A percentile compares a stretch with the other conserved stretches of the same genome.
phyloP scores from a whole-genome alignment of 2,329 filamentous ascomycete genomes.

The Davidsoniella neocaledoniae region DNA sequence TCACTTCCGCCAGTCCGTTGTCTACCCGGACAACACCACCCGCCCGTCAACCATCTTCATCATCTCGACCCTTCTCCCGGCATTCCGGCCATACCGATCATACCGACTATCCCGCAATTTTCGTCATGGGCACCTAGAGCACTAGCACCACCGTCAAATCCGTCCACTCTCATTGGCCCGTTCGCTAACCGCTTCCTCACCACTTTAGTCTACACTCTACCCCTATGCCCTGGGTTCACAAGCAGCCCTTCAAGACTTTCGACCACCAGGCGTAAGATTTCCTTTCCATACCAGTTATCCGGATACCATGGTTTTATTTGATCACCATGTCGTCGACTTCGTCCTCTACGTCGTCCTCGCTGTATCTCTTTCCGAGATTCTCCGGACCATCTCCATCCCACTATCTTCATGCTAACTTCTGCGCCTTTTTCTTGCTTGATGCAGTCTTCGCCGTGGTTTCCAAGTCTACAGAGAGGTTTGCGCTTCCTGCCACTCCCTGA shows the following conservation, averaged over 20 bases:
- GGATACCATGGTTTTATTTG: too few species aligned
- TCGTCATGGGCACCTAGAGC: neutral
- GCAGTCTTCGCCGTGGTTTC: conserved; percentile 92
- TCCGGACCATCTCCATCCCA: conserved; percentile 1
- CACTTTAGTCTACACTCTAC: conserved; percentile 66
- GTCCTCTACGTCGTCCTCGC: neutral
- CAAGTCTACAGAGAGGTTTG: conserved; percentile 99
- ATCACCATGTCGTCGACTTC: neutral
- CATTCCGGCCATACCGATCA: neutral
- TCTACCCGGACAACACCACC: too few species aligned
- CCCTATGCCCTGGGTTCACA: conserved; percentile 89
- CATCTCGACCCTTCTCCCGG: neutral
- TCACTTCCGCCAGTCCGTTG: neutral
- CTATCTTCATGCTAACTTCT: conserved; percentile 17
- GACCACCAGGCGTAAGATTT: conserved; percentile 81
- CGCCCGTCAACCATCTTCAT: neutral
- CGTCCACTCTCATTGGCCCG: neutral
- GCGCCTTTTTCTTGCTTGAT: conserved; percentile 7
- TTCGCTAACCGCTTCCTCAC: conserved; percentile 17
- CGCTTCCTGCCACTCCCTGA: conserved; percentile 91
- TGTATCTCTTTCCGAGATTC: conserved; percentile 4
- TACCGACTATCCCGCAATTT: too few species aligned
- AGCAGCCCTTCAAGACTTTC: conserved; percentile 85
- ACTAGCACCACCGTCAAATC: neutral
- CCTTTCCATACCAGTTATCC: neutral